These are phyloP conservation scores for Coemansia sp. DNA, from an alignment of 192 early-diverging fungal genomes.

Conservation along the genomic window DNA sequence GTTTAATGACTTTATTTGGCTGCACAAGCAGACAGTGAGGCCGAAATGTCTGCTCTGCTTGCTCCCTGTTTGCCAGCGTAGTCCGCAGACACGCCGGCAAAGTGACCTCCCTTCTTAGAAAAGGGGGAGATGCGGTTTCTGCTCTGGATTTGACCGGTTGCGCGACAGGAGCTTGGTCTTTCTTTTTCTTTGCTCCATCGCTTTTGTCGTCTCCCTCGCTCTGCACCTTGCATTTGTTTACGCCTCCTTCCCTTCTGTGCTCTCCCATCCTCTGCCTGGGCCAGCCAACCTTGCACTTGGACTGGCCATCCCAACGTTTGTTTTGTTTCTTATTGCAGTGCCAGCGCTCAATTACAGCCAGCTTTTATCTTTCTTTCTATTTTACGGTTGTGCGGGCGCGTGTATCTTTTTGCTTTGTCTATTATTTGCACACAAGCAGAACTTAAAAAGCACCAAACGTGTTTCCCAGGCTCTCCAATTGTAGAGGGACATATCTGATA, in stretches of 20 bases:
- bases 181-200: background rate
- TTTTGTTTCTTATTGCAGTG: background rate
- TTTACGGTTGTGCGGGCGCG: background rate
- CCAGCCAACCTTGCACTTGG: constrained; percentile 5
- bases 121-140: background rate
- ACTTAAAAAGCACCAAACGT: background rate
- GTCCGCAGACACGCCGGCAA: too few species aligned
- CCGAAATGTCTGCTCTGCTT: too few species aligned
- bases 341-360: background rate
- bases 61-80: background rate
- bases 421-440: background rate
- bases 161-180: background rate
- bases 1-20: background rate
- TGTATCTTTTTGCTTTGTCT: background rate
- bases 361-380: constrained; percentile 8
- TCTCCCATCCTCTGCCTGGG: background rate
- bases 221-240: constrained; percentile 10
- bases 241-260: constrained; percentile 1
- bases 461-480: background rate
- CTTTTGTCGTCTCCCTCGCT: background rate
- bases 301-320: background rate
- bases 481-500: constrained; percentile 39
- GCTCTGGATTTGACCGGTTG: too few species aligned
- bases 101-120: background rate
- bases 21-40: background rate